Percentiles rank a stretch among this genome's conserved stretches.
Conservation (phyloP, 2,329 filamentous ascomycete species). For the Exutisphaerella laricina region DNA sequence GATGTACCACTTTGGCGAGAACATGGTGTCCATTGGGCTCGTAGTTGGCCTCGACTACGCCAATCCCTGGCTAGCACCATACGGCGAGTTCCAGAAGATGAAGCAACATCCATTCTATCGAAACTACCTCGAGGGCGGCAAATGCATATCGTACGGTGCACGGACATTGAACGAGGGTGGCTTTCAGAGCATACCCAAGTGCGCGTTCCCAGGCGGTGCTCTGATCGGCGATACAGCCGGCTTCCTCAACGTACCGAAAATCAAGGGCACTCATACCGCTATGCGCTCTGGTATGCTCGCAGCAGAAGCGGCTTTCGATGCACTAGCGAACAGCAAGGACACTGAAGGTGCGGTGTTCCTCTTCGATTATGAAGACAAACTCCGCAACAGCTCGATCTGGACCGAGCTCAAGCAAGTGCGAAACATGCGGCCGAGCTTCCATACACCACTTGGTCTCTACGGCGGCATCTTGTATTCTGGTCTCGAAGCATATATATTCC, state of each 20-base stretch:
- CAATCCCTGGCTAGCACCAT: constrained; percentile 94
- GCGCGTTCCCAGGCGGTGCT: constrained; percentile 90
- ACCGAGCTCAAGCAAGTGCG: constrained; percentile 89
- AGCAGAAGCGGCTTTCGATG: constrained; percentile 80
- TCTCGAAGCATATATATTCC: constrained; percentile 80
- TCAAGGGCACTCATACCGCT: constrained; percentile 96
- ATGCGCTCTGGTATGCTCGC: constrained; percentile 98
- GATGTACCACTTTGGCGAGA: constrained; percentile 99
- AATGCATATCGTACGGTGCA: constrained; percentile 94
- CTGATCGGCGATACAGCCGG: constrained; percentile 94
- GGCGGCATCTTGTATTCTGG: constrained; percentile 91
- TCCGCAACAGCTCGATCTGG: constrained; percentile 85
- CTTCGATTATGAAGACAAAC: constrained; percentile 85
- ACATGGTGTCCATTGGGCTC: constrained; percentile 84
- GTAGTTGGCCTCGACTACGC: constrained; percentile 93
- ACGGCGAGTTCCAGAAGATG: constrained; percentile 95
- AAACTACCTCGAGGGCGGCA: constrained; percentile 83
- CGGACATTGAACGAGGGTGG: constrained; percentile 89
- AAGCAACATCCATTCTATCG: constrained; percentile 94
- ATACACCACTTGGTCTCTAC: constrained; percentile 76
- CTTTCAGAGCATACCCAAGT: constrained; percentile 96
- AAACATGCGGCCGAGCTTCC: constrained; percentile 96
- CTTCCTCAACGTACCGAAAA: constrained; percentile 95
- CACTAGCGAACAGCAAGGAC: constrained; percentile 54
- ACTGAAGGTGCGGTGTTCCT: constrained; percentile 71